A percentile compares a stretch with the other conserved stretches of the same genome.
phyloP scores from a whole-genome alignment of 1,284 basidiomycete species.

The Puccinia brachypodii region DNA sequence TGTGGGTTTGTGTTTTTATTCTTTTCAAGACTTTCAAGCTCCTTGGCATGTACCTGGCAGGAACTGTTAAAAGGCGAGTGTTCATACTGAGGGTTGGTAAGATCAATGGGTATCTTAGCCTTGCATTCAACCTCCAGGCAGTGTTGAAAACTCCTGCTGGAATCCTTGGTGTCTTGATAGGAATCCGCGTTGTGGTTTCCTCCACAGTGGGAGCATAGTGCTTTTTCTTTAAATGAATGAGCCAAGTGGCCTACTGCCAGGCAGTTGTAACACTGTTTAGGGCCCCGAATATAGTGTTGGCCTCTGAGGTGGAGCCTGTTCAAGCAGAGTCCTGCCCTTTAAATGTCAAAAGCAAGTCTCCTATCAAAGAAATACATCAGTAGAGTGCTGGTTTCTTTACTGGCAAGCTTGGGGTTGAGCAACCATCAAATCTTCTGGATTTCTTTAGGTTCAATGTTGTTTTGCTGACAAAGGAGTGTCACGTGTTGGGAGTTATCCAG shows the following conservation, averaged over 20 bases:
- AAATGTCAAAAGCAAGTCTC: background rate
- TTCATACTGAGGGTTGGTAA: background rate
- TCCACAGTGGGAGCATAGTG: background rate
- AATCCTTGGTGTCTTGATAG: background rate
- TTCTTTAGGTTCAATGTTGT: slow-evolving; percentile 9
- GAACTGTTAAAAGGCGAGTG: background rate
- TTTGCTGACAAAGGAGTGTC: background rate
- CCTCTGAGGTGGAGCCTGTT: background rate
- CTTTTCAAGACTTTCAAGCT: background rate
- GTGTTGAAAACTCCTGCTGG: background rate
- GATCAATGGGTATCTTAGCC: background rate
- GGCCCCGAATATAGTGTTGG: background rate
- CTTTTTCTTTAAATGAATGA: background rate
- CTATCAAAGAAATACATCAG: background rate
- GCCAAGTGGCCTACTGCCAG: background rate
- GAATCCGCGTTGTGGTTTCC: background rate
- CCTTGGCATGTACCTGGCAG: background rate
- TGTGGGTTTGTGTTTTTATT: background rate
- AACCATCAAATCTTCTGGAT: slow-evolving; percentile 9
- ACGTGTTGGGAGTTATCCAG: background rate
- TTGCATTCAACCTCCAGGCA: background rate
- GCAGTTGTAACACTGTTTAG: slow-evolving; percentile 3
- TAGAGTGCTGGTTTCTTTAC: background rate
- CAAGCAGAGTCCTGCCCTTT: background rate
- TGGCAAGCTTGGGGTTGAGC: background rate